A percentile compares a stretch with the other conserved stretches of the same genome.
Conservation (phyloP, 352 stramenopile species). For the Thalassiosira hispida region DNA sequence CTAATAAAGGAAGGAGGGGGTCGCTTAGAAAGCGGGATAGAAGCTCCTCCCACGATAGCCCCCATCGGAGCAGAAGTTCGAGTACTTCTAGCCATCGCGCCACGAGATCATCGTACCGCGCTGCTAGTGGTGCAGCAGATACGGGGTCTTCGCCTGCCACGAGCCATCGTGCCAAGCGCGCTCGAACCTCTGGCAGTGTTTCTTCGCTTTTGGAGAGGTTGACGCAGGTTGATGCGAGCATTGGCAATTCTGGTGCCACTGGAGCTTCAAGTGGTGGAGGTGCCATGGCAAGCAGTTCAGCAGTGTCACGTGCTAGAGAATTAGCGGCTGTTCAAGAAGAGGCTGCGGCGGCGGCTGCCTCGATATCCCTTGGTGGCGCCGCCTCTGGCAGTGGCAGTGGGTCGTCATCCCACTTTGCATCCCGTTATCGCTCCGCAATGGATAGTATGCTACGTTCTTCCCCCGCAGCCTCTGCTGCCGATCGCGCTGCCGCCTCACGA, state of each 20-base stretch:
- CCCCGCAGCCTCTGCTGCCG: not conserved
- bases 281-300: no score
- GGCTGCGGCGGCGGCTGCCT: no score
- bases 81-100: not conserved
- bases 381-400: not conserved
- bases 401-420: slow-evolving; percentile 6
- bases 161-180: slow-evolving; percentile 6
- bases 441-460: slow-evolving; percentile 33
- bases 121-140: not conserved
- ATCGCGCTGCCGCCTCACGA: not conserved
- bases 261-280: no score
- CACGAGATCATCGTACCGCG: slow-evolving; percentile 5
- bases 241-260: no score
- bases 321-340: no score
- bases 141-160: not conserved
- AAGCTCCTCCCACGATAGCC: slow-evolving; percentile 1
- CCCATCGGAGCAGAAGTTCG: not conserved
- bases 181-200: slow-evolving; percentile 2
- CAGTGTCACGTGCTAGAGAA: no score
- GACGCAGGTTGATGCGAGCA: slow-evolving; percentile 2
- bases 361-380: not conserved
- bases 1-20: not conserved
- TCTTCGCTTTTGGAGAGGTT: slow-evolving; percentile 36
- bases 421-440: slow-evolving; percentile 25
- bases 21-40: slow-evolving; percentile 14